Evolutionary conservation across 1,284 basidiomycete species (phyloP), one percentile per base, ranked within the genome.

Genomic region (Marasmius oreades): DNA sequence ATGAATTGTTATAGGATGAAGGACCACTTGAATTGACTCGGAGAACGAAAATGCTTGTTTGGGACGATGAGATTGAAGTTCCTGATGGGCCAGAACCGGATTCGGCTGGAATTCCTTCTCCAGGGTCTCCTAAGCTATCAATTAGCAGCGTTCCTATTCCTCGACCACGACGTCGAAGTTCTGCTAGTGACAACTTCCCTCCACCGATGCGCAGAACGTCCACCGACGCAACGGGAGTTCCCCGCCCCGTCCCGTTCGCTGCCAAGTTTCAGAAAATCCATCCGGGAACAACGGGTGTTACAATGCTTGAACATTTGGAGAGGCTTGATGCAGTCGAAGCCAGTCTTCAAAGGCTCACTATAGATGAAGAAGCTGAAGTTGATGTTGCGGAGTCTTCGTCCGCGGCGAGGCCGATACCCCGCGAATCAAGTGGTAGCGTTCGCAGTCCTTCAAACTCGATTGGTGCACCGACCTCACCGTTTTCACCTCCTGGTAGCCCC

Each of bases 1-100:
- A 52, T 12, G 33, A 58, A 55, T 56, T 42, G 55, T 56, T 55
- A 23, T 61, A 85, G 81, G 86, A 85, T 65, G 83, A 85, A 77
- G 91, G 92, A 16, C 92, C 92, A 7, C 73, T 95, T 59, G 92
- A 95, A 66, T 74, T 95, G 22, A 93, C 92, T 5, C 80, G 92
- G 16, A 75, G 92, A 57, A 82, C 81, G 55, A 92, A 85, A 67
- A 83, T 86, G 11, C 77, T 91, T 24, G 88, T 95, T 12, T 91
- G 88, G 87, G 88, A 92, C 63, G 92, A 94, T 58, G 87, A 90
- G 61, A 71, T 88, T n/a, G 88, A 91, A 68, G 70, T 92, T n/a
- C 70, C 80, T 33, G 86, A 88, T 61, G 86, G 88, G 57, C 69
- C 73, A 20, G 64, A 76, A 37, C 72, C 69, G 43, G 77, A 77